phyloP scores from a whole-genome alignment of 148 eudicot species.

The Selenicereus undatus region DNA sequence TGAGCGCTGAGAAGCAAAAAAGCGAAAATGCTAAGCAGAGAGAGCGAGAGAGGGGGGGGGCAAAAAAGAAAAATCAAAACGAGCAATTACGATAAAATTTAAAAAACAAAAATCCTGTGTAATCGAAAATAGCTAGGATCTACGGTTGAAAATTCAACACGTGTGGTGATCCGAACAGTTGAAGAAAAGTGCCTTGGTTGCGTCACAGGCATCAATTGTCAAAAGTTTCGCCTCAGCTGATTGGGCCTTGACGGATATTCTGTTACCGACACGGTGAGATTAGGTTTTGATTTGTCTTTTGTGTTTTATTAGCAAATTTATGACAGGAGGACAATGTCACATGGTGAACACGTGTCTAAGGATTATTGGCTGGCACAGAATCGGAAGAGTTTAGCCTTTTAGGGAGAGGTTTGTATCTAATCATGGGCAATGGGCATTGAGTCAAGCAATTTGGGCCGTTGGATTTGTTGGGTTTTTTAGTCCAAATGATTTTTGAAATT shows the following conservation, averaged over 20 bases:
- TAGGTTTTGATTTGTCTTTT: background rate
- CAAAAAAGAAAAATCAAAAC: background rate
- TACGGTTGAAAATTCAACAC: slow-evolving; percentile 15
- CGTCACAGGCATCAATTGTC: background rate
- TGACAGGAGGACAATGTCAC: background rate
- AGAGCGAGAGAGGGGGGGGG: background rate
- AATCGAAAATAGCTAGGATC: slow-evolving; percentile 15
- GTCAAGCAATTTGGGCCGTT: background rate
- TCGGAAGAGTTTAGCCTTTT: background rate
- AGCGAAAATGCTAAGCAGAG: background rate
- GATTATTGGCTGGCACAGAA: background rate
- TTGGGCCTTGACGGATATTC: background rate
- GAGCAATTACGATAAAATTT: slow-evolving; percentile 15
- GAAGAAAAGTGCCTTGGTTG: background rate
- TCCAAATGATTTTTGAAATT: background rate
- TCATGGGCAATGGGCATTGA: background rate
- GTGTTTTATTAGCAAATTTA: no score
- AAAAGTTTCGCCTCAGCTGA: background rate
- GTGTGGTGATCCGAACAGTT: slow-evolving; percentile 5
- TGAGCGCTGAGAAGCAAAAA: background rate
- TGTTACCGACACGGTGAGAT: background rate
- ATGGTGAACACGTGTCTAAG: slow-evolving; percentile 8
- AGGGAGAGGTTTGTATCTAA: background rate
- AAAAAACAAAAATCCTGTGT: background rate
- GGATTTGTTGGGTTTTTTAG: background rate